A percentile compares a stretch with the other conserved stretches of the same genome.
Evolutionary conservation across 352 stramenopile species (phyloP).

Genomic region (Elongisporangium anandrum): DNA sequence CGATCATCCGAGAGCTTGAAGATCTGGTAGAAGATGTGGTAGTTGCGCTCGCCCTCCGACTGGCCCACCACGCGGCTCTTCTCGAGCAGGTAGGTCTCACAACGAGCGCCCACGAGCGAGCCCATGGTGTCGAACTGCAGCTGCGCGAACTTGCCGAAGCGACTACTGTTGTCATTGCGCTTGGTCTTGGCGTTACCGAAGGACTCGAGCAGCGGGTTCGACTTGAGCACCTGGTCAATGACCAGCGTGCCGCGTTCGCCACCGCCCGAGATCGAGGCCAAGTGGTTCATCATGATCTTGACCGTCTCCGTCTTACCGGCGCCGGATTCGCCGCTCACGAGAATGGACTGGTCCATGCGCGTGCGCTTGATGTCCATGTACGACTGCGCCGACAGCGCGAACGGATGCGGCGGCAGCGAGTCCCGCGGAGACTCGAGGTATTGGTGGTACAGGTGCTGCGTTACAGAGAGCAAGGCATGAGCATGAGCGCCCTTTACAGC

Average conservation of each 20-base stretch:
- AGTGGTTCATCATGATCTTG: constrained; percentile 90
- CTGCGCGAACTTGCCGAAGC: constrained; percentile 81
- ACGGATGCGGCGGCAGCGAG: constrained; percentile 55
- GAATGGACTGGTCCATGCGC: constrained; percentile 81
- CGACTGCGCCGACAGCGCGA: constrained; percentile 59
- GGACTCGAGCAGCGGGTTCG: constrained; percentile 69
- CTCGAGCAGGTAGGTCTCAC: constrained; percentile 95
- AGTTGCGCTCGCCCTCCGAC: constrained; percentile 92
- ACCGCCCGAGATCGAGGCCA: constrained; percentile 70
- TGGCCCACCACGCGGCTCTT: constrained; percentile 94
- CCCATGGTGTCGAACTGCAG: constrained; percentile 66
- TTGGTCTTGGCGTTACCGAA: constrained; percentile 85
- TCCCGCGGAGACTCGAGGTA: constrained; percentile 58
- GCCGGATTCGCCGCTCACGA: constrained; percentile 83
- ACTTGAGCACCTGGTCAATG: constrained; percentile 77
- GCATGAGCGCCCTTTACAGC: not conserved
- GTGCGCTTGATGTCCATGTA: constrained; percentile 76
- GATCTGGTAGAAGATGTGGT: constrained; percentile 98
- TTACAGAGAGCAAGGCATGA: not conserved
- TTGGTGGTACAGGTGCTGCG: constrained; percentile 58
- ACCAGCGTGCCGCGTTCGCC: constrained; percentile 62
- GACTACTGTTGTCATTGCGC: constrained; percentile 78
- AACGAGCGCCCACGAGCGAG: constrained; percentile 60
- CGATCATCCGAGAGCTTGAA: constrained; percentile 47
- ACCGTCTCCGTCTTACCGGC: constrained; percentile 94